Evolutionary conservation across 2,329 filamentous ascomycete genomes (phyloP), one percentile per base, ranked within the genome.

Genomic region (Exophiala alcalophila): DNA sequence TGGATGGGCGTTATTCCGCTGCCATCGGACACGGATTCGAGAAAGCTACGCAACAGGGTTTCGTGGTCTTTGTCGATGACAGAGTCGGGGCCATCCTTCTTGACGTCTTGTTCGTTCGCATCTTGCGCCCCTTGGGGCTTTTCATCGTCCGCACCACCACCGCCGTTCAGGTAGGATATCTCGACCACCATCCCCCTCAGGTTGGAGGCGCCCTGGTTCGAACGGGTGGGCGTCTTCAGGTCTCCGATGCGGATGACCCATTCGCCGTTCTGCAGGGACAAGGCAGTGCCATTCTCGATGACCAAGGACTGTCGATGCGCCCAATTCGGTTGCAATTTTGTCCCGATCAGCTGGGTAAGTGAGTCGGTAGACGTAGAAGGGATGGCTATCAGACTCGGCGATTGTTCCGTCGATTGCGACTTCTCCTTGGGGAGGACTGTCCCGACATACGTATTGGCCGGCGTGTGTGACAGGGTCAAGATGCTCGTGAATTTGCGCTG

Each of bases 271-370:
- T 41, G 20, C 4, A 56, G 27, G 20, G 47, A 40, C 12, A 57
- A 36, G 4, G 44, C 26, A 3, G 48, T 49, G 8, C 55, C 55
- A 27, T 48, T 52, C 16, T 55, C 53, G 2, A 57, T 41, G 20
- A 39, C 33, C 35, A 54, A 29, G 20, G 47, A 50, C 28, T 55
- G 53, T 15, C 53, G 44, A 31, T 44, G 43, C 12, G 46, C 40
- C 55, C 55, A 57, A 25, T 50, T 40, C 20, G 55, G 41, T 40
- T 55, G 49, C n/a, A 57, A 23, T 31, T 55, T 57, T 6, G 44
- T 52, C 5, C 40, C 39, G 11, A 57, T 36, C n/a, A 56, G 44
- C 14, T 50, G 48, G 15, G 49, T 46, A 40, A 56, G 50, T n/a
- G 44, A 24, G 21, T 55, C 53, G 3, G 49, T 28, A 5, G 42